Percentiles rank a stretch among this genome's conserved stretches.
phyloP scores from a whole-genome alignment of 139 green algal species.

The Auxenochlorella pyrenoidosa region DNA sequence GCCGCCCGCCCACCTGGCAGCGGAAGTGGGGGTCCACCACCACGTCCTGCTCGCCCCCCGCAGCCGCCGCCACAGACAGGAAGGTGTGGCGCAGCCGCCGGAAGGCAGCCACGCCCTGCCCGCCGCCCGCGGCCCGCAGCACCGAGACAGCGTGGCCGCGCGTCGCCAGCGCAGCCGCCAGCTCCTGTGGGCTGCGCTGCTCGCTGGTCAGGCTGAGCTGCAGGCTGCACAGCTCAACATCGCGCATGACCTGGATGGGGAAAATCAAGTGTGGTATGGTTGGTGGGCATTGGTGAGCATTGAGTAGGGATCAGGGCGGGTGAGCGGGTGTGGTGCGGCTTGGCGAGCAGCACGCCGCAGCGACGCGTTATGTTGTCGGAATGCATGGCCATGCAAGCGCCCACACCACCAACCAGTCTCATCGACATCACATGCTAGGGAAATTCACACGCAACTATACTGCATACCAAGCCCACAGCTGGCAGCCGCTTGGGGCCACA shows the following conservation, averaged over 20 bases:
- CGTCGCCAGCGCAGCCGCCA: neutral
- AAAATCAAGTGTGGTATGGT: neutral
- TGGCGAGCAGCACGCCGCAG: neutral
- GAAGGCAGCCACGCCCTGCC: neutral
- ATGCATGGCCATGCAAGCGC: neutral
- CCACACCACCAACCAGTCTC: too few relatives aligned
- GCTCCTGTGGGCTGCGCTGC: neutral
- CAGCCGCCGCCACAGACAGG: neutral
- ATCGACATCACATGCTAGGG: neutral
- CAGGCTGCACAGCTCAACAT: conserved; percentile 21
- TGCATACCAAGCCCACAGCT: neutral
- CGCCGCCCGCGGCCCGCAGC: neutral
- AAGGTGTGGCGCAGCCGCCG: conserved; percentile 20
- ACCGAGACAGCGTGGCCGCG: neutral
- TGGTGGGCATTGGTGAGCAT: neutral
- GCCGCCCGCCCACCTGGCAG: neutral
- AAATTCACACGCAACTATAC: neutral
- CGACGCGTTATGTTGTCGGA: neutral
- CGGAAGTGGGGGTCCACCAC: conserved; percentile 3
- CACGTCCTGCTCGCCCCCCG: neutral
- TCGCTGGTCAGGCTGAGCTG: neutral
- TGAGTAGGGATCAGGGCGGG: neutral
- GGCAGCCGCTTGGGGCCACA: neutral
- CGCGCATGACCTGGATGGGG: neutral
- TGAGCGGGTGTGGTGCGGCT: neutral